phyloP scores from a whole-genome alignment of 805 yeast species.

The Starmerella floricola region DNA sequence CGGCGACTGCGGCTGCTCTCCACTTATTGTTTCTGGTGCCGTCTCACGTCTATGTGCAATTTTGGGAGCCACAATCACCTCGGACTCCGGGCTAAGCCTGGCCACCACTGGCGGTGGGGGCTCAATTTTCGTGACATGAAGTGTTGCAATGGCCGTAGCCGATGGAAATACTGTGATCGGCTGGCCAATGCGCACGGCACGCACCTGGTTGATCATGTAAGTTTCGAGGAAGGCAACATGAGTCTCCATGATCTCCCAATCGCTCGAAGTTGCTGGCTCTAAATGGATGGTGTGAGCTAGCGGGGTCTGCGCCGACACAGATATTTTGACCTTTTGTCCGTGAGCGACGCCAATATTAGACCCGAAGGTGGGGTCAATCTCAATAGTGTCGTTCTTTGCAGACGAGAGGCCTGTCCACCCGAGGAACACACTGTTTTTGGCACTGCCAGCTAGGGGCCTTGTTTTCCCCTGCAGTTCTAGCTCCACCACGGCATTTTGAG shows the following conservation, averaged over 20 bases:
- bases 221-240: slow-evolving; percentile 70
- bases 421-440: slow-evolving; percentile 30
- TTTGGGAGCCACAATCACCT: slow-evolving; percentile 67
- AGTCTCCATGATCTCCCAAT: slow-evolving; percentile 83
- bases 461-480: slow-evolving; percentile 24
- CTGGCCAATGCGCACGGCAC: slow-evolving; percentile 55
- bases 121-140: slow-evolving; percentile 40
- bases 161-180: slow-evolving; percentile 58
- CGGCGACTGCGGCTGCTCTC: neutral
- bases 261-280: slow-evolving; percentile 65
- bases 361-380: slow-evolving; percentile 60
- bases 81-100: slow-evolving; percentile 49
- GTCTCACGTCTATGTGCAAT: slow-evolving; percentile 1
- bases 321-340: slow-evolving; percentile 33
- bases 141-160: slow-evolving; percentile 45
- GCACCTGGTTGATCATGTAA: slow-evolving; percentile 61
- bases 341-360: slow-evolving; percentile 38
- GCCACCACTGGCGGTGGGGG: slow-evolving; percentile 31
- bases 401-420: slow-evolving; percentile 59
- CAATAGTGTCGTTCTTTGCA: slow-evolving; percentile 31
- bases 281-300: slow-evolving; percentile 51
- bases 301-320: slow-evolving; percentile 39
- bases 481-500: slow-evolving; percentile 49
- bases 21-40: neutral
- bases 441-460: slow-evolving; percentile 17